A percentile compares a stretch with the other conserved stretches of the same genome.
phyloP scores from a whole-genome alignment of 208 protist species.

The Acanthamoeba triangularis region DNA sequence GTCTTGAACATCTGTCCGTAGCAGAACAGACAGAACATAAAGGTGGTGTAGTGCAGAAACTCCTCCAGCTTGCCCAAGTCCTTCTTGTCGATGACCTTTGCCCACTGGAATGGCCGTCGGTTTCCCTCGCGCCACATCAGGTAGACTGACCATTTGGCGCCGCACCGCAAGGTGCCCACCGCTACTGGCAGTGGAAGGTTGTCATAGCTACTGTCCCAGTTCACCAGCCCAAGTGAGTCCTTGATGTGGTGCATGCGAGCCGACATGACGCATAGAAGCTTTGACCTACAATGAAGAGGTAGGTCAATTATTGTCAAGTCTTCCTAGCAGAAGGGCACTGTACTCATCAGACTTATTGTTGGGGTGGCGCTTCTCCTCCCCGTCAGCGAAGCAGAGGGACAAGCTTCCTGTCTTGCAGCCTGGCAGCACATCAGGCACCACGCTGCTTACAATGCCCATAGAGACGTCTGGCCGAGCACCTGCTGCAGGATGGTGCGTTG shows the following conservation, averaged over 20 bases:
- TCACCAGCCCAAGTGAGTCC: not conserved
- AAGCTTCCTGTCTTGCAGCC: not conserved
- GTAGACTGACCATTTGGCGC: not conserved
- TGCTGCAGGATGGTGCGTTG: not conserved
- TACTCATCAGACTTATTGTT: not conserved
- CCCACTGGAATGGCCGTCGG: not conserved
- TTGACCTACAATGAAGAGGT: not conserved
- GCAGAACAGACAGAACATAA: not conserved
- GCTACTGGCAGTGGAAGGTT: not conserved
- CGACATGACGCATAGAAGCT: constrained; percentile 9
- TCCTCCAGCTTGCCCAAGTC: not conserved
- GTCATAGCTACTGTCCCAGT: not conserved
- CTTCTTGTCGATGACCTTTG: not conserved
- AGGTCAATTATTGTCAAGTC: not conserved
- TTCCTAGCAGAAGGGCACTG: not conserved
- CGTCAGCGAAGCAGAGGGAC: not conserved
- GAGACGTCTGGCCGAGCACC: not conserved
- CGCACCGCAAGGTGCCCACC: not conserved
- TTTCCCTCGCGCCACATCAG: not conserved
- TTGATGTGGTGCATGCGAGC: constrained; percentile 5
- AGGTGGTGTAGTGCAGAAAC: constrained; percentile 1
- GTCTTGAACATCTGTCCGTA: constrained; percentile 17
- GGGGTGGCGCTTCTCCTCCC: not conserved
- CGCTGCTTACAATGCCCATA: not conserved
- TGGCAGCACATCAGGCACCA: not conserved